phyloP scores from a whole-genome alignment of 1,284 basidiomycete species.

The Naganishia sp. region DNA sequence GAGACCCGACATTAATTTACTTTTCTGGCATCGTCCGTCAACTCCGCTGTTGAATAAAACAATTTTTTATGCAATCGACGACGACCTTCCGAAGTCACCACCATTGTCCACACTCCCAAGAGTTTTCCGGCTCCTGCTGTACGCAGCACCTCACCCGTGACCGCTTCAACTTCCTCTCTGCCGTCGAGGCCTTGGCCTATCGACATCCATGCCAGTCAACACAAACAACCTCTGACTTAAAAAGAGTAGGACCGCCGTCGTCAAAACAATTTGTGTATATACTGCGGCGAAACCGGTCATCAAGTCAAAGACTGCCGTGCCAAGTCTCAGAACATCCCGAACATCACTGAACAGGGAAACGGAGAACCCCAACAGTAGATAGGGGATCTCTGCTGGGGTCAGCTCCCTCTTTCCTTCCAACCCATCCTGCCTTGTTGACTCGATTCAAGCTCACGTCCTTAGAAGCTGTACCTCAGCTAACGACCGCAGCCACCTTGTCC shows the following conservation, averaged over 20 bases:
- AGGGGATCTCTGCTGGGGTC: slow-evolving; percentile 17
- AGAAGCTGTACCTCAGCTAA: slow-evolving; percentile 10
- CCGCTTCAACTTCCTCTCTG: not conserved
- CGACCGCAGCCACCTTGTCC: not conserved
- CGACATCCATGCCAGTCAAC: not conserved
- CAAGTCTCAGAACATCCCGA: slow-evolving; percentile 6
- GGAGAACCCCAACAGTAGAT: slow-evolving; percentile 1
- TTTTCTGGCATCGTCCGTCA: slow-evolving; percentile 1
- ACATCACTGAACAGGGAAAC: slow-evolving; percentile 3
- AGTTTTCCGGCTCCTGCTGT: not conserved
- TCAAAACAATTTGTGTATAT: slow-evolving; percentile 13
- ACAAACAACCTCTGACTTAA: not conserved
- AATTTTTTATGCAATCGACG: slow-evolving; percentile 2
- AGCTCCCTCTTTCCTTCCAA: not conserved
- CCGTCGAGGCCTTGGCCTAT: not conserved
- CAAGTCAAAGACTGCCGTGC: slow-evolving; percentile 1
- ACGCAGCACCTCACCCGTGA: not conserved
- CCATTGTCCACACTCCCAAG: not conserved
- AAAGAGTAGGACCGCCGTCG: not conserved
- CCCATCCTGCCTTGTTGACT: not conserved
- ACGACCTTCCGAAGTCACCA: not conserved
- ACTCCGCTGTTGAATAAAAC: slow-evolving; percentile 2
- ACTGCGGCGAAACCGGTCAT: slow-evolving; percentile 14
- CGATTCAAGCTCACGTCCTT: not conserved
- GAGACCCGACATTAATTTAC: not conserved